These are phyloP conservation scores for Phytopythium litorale DNA, from an alignment of 352 stramenopile species.

Conservation along the genomic window DNA sequence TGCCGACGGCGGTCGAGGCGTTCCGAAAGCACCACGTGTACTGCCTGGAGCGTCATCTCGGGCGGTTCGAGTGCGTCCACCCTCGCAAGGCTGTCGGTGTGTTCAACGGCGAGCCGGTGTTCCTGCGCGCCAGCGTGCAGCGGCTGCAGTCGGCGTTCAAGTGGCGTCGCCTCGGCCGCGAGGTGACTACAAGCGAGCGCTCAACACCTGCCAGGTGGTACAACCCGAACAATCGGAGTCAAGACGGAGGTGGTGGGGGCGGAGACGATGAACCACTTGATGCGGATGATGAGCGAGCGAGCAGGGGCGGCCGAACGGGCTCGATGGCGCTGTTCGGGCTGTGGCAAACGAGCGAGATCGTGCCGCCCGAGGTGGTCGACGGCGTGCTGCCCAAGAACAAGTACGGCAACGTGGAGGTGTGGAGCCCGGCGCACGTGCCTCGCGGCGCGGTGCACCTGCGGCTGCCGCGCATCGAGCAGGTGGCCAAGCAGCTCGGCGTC, in stretches of 20 bases:
- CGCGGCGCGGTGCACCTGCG: slow-evolving; percentile 52
- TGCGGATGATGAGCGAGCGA: neutral
- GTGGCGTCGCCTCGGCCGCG: slow-evolving; percentile 65
- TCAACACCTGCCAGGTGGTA: slow-evolving; percentile 56
- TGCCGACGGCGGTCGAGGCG: slow-evolving; percentile 71
- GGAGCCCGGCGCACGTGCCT: slow-evolving; percentile 68
- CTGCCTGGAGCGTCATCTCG: slow-evolving; percentile 72
- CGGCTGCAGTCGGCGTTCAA: slow-evolving; percentile 50
- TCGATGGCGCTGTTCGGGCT: slow-evolving; percentile 54
- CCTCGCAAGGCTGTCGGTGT: slow-evolving; percentile 64
- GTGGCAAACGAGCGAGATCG: slow-evolving; percentile 74
- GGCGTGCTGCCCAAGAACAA: slow-evolving; percentile 77
- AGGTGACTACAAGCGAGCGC: slow-evolving; percentile 49
- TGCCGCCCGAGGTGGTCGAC: slow-evolving; percentile 45
- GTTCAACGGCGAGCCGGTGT: slow-evolving; percentile 78
- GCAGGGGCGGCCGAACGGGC: neutral
- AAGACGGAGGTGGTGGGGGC: slow-evolving; percentile 12
- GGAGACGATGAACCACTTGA: slow-evolving; percentile 1
- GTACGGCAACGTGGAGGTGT: slow-evolving; percentile 87
- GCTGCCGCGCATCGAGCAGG: slow-evolving; percentile 54
- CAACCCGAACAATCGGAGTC: slow-evolving; percentile 4
- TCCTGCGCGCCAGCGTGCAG: slow-evolving; percentile 58
- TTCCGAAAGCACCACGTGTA: slow-evolving; percentile 82
- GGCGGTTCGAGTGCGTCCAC: slow-evolving; percentile 56
- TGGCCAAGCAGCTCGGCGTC: slow-evolving; percentile 65